Percentiles rank a stretch among this genome's conserved stretches.
Conservation (phyloP, 2,329 filamentous ascomycete genomes). For the Venturia aucupariae region DNA sequence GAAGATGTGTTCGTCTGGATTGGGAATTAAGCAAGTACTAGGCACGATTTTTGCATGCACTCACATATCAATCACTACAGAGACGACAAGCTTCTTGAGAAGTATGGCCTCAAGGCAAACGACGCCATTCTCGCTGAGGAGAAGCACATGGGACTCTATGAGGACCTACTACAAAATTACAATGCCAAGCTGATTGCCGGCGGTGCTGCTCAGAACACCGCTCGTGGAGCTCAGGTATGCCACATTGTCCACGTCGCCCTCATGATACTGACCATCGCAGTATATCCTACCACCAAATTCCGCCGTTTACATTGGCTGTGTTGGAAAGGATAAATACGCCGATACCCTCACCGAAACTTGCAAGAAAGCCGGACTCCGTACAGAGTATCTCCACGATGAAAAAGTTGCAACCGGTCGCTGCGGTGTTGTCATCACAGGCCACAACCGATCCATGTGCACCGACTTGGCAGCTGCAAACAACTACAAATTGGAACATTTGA, state of each 20-base stretch:
- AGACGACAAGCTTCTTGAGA: conserved; percentile 73
- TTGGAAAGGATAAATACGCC: conserved; percentile 92
- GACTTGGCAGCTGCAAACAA: conserved; percentile 94
- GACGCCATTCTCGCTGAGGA: conserved; percentile 94
- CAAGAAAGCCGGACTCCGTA: conserved; percentile 77
- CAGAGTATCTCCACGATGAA: conserved; percentile 89
- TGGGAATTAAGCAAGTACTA: neutral
- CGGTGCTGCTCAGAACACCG: conserved; percentile 95
- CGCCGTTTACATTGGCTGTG: conserved; percentile 87
- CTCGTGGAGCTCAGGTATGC: conserved; percentile 71
- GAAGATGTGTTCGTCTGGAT: neutral
- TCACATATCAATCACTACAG: conserved; percentile 35
- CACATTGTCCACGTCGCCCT: neutral
- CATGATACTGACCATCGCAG: conserved; percentile 28
- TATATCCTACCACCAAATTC: conserved; percentile 88
- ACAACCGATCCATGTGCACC: conserved; percentile 90
- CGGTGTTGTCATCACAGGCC: conserved; percentile 91
- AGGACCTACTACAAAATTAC: conserved; percentile 87
- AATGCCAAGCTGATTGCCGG: conserved; percentile 92
- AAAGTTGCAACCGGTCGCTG: conserved; percentile 82
- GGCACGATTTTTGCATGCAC: neutral
- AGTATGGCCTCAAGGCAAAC: conserved; percentile 91
- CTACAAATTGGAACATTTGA: conserved; percentile 90
- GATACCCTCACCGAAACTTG: conserved; percentile 80
- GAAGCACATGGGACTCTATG: conserved; percentile 82